Evolutionary conservation across 208 protist genomes (phyloP).

Genomic region (Leptomonas pyrrhocoris): DNA sequence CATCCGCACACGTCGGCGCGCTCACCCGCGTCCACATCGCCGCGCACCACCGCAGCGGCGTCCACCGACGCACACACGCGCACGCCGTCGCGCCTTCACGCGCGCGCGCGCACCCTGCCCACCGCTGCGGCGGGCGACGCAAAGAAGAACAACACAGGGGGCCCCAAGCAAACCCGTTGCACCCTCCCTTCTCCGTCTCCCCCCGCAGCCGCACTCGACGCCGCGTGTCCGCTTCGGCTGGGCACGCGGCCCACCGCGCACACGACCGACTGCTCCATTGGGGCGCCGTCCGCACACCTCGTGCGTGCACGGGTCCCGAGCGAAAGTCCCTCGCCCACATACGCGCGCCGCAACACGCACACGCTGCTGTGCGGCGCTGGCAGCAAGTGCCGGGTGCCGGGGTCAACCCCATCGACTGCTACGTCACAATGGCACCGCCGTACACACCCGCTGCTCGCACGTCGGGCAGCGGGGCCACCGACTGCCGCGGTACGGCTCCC

Average conservation of each 20-base stretch:
- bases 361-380: slow-evolving; percentile 19
- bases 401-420: slow-evolving; percentile 27
- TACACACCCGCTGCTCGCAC: slow-evolving; percentile 38
- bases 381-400: slow-evolving; percentile 65
- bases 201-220: slow-evolving; percentile 26
- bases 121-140: slow-evolving; percentile 24
- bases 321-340: slow-evolving; percentile 74
- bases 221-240: background rate
- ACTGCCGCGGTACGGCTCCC: slow-evolving; percentile 31
- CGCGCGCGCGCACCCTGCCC: slow-evolving; percentile 12
- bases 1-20: slow-evolving; percentile 6
- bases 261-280: slow-evolving; percentile 32
- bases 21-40: slow-evolving; percentile 11
- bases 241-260: slow-evolving; percentile 20
- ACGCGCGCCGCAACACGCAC: slow-evolving; percentile 8
- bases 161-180: slow-evolving; percentile 62
- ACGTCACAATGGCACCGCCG: slow-evolving; percentile 33
- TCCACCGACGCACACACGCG: slow-evolving; percentile 16
- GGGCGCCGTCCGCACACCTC: slow-evolving; percentile 24
- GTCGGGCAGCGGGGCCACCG: slow-evolving; percentile 31
- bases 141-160: slow-evolving; percentile 5
- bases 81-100: background rate
- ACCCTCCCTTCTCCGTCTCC: slow-evolving; percentile 15
- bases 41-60: slow-evolving; percentile 10
- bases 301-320: slow-evolving; percentile 55